phyloP scores from a whole-genome alignment of 2,329 filamentous ascomycete genomes.

The Pyrenochaeta sp. region DNA sequence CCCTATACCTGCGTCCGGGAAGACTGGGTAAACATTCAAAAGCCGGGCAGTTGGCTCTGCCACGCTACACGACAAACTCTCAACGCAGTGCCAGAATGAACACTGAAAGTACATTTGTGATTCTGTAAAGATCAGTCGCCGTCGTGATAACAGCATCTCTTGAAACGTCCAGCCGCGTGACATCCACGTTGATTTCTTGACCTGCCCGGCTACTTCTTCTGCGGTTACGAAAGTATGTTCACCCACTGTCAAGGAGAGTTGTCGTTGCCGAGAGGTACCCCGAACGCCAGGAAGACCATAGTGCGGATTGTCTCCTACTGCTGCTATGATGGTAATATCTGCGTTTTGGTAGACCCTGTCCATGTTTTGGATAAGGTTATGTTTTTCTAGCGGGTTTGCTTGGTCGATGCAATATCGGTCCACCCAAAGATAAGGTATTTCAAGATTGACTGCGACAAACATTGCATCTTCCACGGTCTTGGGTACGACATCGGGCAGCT shows the following conservation, averaged over 20 bases:
- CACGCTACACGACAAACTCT: too few relatives aligned
- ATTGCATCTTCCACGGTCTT: conserved; percentile 6
- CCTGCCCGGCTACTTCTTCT: too few relatives aligned
- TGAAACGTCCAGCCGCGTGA: conserved; percentile 12
- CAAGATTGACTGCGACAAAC: not conserved
- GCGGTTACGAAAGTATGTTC: too few relatives aligned
- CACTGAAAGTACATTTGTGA: conserved; percentile 8
- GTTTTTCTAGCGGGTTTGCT: not conserved
- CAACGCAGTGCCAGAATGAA: too few relatives aligned
- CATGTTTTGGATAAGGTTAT: not conserved
- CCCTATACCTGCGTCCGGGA: too few relatives aligned
- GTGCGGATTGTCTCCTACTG: not conserved
- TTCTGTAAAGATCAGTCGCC: conserved; percentile 7
- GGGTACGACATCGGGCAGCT: not conserved
- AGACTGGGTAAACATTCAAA: too few relatives aligned
- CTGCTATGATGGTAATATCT: not conserved
- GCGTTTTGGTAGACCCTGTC: not conserved
- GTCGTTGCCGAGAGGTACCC: not conserved
- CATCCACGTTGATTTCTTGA: conserved; percentile 3
- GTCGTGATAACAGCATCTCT: conserved; percentile 1
- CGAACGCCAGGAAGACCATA: not conserved
- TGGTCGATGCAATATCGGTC: conserved; percentile 12
- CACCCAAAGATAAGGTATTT: conserved; percentile 9
- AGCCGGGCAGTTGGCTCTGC: too few relatives aligned
- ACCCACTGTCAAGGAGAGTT: too few relatives aligned